Evolutionary conservation across 164 flowering plant species (phyloP).

Genomic region (Chloranthus sessilifolius): DNA sequence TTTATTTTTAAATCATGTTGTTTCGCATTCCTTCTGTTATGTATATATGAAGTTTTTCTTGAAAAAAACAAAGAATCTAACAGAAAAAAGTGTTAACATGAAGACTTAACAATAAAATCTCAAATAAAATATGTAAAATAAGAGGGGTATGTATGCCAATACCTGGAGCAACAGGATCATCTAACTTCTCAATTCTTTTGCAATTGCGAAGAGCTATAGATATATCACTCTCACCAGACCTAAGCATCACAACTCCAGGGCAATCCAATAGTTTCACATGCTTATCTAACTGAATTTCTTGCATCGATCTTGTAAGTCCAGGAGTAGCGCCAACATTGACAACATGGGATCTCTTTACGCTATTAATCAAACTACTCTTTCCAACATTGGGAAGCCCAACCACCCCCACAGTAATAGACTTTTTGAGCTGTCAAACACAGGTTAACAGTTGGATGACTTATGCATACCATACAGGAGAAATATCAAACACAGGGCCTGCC

Average conservation of each 20-base stretch:
- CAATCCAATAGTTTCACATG: constrained; percentile 92
- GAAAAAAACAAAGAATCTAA: too few species aligned
- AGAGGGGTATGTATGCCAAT: too few species aligned
- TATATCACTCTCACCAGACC: constrained; percentile 58
- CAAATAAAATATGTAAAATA: too few species aligned
- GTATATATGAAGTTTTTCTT: too few species aligned
- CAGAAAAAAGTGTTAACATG: neutral
- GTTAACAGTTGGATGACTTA: neutral
- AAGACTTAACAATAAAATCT: neutral
- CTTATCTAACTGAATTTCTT: constrained; percentile 93
- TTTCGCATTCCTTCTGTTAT: too few species aligned
- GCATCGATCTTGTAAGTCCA: constrained; percentile 92
- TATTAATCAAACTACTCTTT: constrained; percentile 94
- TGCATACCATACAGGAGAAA: neutral
- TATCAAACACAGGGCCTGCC: too few species aligned
- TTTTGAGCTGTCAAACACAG: constrained; percentile 60
- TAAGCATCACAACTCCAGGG: constrained; percentile 98
- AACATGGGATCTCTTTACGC: constrained; percentile 84
- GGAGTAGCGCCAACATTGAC: constrained; percentile 97
- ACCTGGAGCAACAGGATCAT: constrained; percentile 89
- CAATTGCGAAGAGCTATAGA: constrained; percentile 87
- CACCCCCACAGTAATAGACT: constrained; percentile 82
- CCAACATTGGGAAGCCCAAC: constrained; percentile 98
- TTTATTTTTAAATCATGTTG: too few species aligned
- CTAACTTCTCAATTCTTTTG: constrained; percentile 92